These are phyloP conservation scores for Aleurites moluccanus DNA, from an alignment of 441 rosid species.

Conservation along the genomic window DNA sequence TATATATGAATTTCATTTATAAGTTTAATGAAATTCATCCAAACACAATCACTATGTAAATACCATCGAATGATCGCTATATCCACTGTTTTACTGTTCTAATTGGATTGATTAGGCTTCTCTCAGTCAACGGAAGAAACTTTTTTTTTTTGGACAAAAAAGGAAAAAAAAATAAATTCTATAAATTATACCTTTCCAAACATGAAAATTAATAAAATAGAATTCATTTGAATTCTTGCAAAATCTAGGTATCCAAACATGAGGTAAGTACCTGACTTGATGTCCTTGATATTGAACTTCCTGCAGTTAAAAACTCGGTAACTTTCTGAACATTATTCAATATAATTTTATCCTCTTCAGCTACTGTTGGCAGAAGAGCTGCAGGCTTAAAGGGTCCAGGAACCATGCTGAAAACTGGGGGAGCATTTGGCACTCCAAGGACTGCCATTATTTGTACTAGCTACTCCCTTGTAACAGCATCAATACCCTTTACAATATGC, in stretches of 20 bases:
- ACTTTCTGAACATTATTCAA: constrained; percentile 80
- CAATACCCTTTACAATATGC: constrained; percentile 95
- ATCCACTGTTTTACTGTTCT: background rate
- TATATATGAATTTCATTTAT: too few species aligned
- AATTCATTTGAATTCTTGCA: too few species aligned
- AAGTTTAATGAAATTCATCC: too few species aligned
- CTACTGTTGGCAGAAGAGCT: constrained; percentile 71
- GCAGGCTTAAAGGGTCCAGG: constrained; percentile 80
- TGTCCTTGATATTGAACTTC: constrained; percentile 56
- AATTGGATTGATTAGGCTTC: background rate
- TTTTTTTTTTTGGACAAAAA: too few species aligned
- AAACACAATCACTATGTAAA: too few species aligned
- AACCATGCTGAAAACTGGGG: constrained; percentile 83
- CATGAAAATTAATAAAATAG: too few species aligned
- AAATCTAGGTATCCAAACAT: too few species aligned
- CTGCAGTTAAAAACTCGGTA: constrained; percentile 69
- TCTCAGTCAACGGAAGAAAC: too few species aligned
- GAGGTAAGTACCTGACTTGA: constrained; percentile 84
- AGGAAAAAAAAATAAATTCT: too few species aligned
- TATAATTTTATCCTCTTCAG: constrained; percentile 77
- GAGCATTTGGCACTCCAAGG: constrained; percentile 61
- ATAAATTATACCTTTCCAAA: too few species aligned
- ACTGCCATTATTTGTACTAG: constrained; percentile 68
- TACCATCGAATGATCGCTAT: too few species aligned
- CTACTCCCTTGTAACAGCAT: constrained; percentile 92